Evolutionary conservation across 2,329 filamentous ascomycete species (phyloP).

Genomic region (Alternaria arborescens): DNA sequence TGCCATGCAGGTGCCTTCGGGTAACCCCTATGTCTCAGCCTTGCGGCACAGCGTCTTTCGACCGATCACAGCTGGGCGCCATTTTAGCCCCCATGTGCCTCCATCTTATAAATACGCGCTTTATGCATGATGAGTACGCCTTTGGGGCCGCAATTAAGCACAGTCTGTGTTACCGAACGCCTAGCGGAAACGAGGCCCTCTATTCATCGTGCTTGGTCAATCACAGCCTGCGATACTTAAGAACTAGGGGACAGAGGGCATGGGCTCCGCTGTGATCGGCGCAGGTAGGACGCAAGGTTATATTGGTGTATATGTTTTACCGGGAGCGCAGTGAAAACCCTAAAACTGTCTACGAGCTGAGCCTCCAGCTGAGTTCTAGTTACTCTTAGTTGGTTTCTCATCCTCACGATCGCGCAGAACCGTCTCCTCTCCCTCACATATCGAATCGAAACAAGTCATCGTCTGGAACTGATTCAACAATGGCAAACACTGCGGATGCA

Average conservation of each 20-base stretch:
- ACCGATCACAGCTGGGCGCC: slow-evolving; percentile 11
- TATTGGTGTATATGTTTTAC: neutral
- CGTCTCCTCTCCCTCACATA: neutral
- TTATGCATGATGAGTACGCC: neutral
- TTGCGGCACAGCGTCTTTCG: slow-evolving; percentile 30
- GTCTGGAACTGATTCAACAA: neutral
- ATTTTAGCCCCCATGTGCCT: slow-evolving; percentile 11
- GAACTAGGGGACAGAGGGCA: neutral
- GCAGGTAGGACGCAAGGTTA: neutral
- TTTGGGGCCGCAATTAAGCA: neutral
- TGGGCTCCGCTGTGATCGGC: neutral
- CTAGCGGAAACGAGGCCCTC: neutral
- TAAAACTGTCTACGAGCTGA: neutral
- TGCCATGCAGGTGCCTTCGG: slow-evolving; percentile 9
- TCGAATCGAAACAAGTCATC: neutral
- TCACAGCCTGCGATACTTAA: neutral
- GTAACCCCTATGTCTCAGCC: slow-evolving; percentile 28
- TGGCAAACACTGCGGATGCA: neutral
- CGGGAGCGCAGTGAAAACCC: neutral
- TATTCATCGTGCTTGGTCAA: neutral
- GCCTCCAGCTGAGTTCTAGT: neutral
- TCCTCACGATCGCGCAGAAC: neutral
- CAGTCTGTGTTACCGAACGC: neutral
- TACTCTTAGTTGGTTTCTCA: neutral
- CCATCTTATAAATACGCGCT: neutral